phyloP scores from a whole-genome alignment of 1,139 yeast genomes.

The Nakaseomyces kungkrabaensis region DNA sequence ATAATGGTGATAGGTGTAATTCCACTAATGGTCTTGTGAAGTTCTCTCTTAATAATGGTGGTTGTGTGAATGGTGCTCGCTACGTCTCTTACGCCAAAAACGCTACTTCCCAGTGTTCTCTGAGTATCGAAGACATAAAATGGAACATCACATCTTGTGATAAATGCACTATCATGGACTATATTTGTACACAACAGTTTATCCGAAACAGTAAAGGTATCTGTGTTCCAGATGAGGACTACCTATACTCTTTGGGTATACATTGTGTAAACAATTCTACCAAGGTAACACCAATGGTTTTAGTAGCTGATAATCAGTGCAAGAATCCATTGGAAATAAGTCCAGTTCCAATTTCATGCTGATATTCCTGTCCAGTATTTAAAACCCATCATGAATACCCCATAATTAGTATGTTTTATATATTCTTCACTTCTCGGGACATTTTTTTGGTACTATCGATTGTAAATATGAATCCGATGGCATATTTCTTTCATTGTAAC shows the following conservation, averaged over 20 bases:
- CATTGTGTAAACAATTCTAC: conserved; percentile 20
- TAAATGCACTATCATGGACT: conserved; percentile 53
- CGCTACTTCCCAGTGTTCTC: conserved; percentile 56
- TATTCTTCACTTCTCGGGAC: too few relatives aligned
- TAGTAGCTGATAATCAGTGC: conserved; percentile 45
- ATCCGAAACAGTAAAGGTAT: conserved; percentile 33
- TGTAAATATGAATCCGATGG: too few relatives aligned
- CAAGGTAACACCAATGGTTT: conserved; percentile 21
- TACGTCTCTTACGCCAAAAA: conserved; percentile 64
- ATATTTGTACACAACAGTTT: conserved; percentile 64
- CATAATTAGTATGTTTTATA: too few relatives aligned
- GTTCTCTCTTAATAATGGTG: conserved; percentile 45
- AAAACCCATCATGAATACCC: too few relatives aligned
- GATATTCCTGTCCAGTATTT: not conserved
- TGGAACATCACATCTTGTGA: conserved; percentile 48
- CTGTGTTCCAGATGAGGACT: conserved; percentile 47
- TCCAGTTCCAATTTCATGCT: conserved; percentile 27
- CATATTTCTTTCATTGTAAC: too few relatives aligned
- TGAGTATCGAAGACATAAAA: conserved; percentile 51
- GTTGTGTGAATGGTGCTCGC: conserved; percentile 66
- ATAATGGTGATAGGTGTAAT: conserved; percentile 36
- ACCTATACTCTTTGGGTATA: conserved; percentile 1
- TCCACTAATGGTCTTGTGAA: conserved; percentile 50
- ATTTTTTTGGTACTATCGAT: too few relatives aligned
- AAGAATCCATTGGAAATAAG: conserved; percentile 16